A percentile compares a stretch with the other conserved stretches of the same genome.
Evolutionary conservation across 306 rosid genomes (phyloP).

Genomic region (Adenanthera pavonina): DNA sequence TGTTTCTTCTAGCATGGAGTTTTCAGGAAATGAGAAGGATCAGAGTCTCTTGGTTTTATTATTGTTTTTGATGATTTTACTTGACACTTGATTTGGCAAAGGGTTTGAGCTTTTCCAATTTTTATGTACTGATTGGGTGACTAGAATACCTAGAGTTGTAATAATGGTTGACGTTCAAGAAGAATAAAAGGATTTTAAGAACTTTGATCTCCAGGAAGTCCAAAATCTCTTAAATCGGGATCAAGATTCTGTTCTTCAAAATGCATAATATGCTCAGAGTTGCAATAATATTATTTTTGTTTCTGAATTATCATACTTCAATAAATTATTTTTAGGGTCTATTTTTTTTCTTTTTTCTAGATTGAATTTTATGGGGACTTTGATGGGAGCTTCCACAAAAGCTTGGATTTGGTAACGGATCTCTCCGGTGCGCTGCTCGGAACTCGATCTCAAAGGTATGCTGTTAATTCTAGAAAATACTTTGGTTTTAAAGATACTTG

Average conservation of each 20-base stretch:
- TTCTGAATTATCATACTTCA: conserved; percentile 18
- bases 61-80: neutral
- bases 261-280: neutral
- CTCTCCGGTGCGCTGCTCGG: conserved; percentile 93
- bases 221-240: neutral
- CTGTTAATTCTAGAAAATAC: neutral
- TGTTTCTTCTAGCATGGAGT: neutral
- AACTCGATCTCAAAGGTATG: conserved; percentile 80
- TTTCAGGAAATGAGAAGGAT: conserved; percentile 3
- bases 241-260: too few relatives aligned
- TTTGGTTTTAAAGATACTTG: too few relatives aligned
- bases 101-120: neutral
- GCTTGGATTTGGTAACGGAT: conserved; percentile 81
- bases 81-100: conserved; percentile 10
- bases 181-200: conserved; percentile 2
- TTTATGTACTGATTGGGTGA: neutral
- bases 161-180: neutral
- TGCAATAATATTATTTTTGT: neutral
- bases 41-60: neutral
- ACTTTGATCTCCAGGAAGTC: conserved; percentile 1
- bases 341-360: conserved; percentile 45
- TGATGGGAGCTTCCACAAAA: conserved; percentile 92
- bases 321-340: conserved; percentile 21
- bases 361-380: conserved; percentile 95
- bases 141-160: conserved; percentile 1